These are phyloP conservation scores for Kitagawia praeruptora DNA, from an alignment of 129 eudicot species.

Conservation along the genomic window DNA sequence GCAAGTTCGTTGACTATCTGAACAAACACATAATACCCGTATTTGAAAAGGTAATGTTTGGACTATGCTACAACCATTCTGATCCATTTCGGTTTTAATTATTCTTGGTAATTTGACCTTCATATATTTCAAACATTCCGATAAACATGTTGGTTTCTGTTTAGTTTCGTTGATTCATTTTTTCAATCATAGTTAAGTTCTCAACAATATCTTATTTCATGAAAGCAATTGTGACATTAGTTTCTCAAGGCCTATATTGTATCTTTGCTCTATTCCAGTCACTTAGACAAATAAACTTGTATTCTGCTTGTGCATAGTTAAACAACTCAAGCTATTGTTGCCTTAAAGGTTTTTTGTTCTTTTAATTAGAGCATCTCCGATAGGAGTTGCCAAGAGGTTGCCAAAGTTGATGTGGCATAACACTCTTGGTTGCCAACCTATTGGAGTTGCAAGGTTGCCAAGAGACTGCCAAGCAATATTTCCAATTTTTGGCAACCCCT, in stretches of 20 bases:
- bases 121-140: background rate
- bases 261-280: background rate
- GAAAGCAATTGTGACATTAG: background rate
- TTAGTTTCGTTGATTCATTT: background rate
- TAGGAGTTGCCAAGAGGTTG: too few relatives aligned
- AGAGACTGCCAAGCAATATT: too few relatives aligned
- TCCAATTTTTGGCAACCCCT: too few relatives aligned
- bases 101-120: background rate
- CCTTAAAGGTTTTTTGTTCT: background rate
- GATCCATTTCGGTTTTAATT: background rate
- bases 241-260: background rate
- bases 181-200: too few relatives aligned
- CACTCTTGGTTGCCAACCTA: too few relatives aligned
- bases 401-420: too few relatives aligned
- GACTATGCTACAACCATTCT: background rate
- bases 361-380: too few relatives aligned
- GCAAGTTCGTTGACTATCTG: conserved; percentile 48
- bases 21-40: conserved; percentile 47
- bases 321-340: background rate
- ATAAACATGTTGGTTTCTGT: background rate
- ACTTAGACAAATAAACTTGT: background rate
- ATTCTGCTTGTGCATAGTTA: background rate
- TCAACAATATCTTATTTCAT: background rate
- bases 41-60: conserved; percentile 47
- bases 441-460: too few relatives aligned